Evolutionary conservation across 2,329 filamentous ascomycete genomes (phyloP).

Genomic region (Fusarium albidum): DNA sequence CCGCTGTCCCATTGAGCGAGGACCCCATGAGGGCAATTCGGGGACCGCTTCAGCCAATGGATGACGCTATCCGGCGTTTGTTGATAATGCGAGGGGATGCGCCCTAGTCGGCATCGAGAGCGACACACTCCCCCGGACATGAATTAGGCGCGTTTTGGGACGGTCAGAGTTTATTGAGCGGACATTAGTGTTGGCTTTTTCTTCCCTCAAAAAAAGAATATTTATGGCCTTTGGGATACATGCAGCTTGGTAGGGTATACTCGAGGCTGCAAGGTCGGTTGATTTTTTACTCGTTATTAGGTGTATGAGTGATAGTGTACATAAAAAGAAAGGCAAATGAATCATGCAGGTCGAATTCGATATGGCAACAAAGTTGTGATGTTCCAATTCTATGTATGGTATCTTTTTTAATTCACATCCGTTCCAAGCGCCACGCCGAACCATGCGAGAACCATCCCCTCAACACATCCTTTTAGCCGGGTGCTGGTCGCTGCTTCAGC

Average conservation of each 20-base stretch:
- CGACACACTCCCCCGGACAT: conserved; percentile 13
- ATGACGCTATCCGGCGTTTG: too few relatives aligned
- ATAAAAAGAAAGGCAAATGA: neutral
- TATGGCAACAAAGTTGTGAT: conserved; percentile 22
- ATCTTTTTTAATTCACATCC: conserved; percentile 37
- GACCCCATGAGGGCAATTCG: too few relatives aligned
- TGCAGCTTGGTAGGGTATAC: conserved; percentile 19
- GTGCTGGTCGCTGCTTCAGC: conserved; percentile 48
- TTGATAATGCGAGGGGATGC: neutral
- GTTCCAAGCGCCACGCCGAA: conserved; percentile 40
- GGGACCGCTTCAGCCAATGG: too few relatives aligned
- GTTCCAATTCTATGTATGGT: conserved; percentile 38
- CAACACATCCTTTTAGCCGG: conserved; percentile 31
- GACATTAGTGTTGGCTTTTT: conserved; percentile 14
- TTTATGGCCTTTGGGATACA: neutral
- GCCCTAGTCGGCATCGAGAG: neutral
- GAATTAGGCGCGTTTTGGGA: conserved; percentile 14
- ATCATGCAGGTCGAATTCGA: neutral
- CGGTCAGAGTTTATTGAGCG: conserved; percentile 22
- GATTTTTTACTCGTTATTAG: neutral
- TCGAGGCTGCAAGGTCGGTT: conserved; percentile 6
- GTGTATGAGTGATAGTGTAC: too few relatives aligned
- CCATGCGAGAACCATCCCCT: conserved; percentile 13
- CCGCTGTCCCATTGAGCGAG: neutral
- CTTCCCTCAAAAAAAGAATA: too few relatives aligned